Conservation (phyloP, 331 rosid species). For the Prunus yedoensis region DNA sequence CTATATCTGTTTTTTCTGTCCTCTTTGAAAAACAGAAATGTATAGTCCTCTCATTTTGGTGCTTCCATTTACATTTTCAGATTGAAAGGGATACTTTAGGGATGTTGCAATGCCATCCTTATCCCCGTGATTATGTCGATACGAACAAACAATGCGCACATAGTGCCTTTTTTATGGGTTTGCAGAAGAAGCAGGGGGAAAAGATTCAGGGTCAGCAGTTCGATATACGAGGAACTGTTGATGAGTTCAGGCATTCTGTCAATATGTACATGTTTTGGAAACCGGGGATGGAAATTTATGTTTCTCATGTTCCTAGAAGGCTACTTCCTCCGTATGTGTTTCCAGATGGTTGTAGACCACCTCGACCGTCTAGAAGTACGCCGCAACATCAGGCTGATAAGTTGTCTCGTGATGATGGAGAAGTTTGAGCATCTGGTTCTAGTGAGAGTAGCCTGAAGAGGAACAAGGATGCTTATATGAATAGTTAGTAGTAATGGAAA, state of each 20-base stretch:
- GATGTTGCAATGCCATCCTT: slow-evolving; percentile 94
- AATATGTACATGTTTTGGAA: slow-evolving; percentile 74
- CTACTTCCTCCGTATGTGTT: slow-evolving; percentile 80
- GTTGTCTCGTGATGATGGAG: slow-evolving; percentile 18
- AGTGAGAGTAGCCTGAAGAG: slow-evolving; percentile 19
- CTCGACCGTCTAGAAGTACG: slow-evolving; percentile 47
- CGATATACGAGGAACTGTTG: slow-evolving; percentile 87
- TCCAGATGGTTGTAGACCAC: slow-evolving; percentile 71
- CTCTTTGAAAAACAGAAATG: slow-evolving; percentile 3
- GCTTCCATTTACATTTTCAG: slow-evolving; percentile 39
- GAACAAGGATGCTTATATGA: slow-evolving; percentile 1
- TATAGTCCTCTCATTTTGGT: not conserved
- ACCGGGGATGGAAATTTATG: slow-evolving; percentile 82
- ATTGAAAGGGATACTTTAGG: slow-evolving; percentile 88
- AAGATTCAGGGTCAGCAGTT: slow-evolving; percentile 84
- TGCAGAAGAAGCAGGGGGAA: slow-evolving; percentile 83
- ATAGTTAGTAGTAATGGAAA: not conserved
- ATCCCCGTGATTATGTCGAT: slow-evolving; percentile 72
- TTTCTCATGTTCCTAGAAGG: slow-evolving; percentile 84
- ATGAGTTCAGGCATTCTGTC: slow-evolving; percentile 82
- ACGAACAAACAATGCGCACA: slow-evolving; percentile 73
- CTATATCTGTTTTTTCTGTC: slow-evolving; percentile 6
- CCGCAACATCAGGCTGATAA: slow-evolving; percentile 23
- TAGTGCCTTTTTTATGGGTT: slow-evolving; percentile 84
- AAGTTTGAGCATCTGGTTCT: slow-evolving; percentile 6